Evolutionary conservation across 148 eudicot genomes (phyloP).

Genomic region (Bassia scoparia): DNA sequence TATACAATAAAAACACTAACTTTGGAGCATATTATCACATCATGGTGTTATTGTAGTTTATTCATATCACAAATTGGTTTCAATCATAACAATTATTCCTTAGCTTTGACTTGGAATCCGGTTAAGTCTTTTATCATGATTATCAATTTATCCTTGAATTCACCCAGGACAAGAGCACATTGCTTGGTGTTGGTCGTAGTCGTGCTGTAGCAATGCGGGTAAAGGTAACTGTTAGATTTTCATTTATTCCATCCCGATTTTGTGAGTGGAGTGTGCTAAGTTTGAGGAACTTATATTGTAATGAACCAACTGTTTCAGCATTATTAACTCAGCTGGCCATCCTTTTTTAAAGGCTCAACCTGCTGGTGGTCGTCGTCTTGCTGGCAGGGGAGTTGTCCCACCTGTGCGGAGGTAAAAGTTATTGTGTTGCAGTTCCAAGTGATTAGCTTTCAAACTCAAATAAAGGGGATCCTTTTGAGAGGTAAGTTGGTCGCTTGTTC

Average conservation of each 20-base stretch:
- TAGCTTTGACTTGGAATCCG: too few relatives aligned
- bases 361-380: conserved; percentile 73
- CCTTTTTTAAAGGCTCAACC: conserved; percentile 57
- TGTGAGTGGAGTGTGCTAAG: background rate
- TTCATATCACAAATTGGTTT: too few relatives aligned
- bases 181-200: conserved; percentile 93
- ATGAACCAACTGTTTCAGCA: background rate
- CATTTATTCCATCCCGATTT: background rate
- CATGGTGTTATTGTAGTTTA: too few relatives aligned
- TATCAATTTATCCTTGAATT: conserved; percentile 9
- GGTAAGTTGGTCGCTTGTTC: too few relatives aligned
- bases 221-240: conserved; percentile 41
- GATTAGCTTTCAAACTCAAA: background rate
- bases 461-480: too few relatives aligned
- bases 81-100: too few relatives aligned
- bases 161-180: conserved; percentile 80
- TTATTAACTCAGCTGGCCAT: background rate
- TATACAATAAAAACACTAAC: too few relatives aligned
- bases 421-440: conserved; percentile 2
- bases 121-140: too few relatives aligned
- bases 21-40: too few relatives aligned
- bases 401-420: conserved; percentile 53
- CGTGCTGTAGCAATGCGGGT: conserved; percentile 96
- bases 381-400: conserved; percentile 71
- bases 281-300: background rate